These are phyloP conservation scores for Rhododendron vialii DNA, from an alignment of 148 eudicot genomes.

Conservation along the genomic window DNA sequence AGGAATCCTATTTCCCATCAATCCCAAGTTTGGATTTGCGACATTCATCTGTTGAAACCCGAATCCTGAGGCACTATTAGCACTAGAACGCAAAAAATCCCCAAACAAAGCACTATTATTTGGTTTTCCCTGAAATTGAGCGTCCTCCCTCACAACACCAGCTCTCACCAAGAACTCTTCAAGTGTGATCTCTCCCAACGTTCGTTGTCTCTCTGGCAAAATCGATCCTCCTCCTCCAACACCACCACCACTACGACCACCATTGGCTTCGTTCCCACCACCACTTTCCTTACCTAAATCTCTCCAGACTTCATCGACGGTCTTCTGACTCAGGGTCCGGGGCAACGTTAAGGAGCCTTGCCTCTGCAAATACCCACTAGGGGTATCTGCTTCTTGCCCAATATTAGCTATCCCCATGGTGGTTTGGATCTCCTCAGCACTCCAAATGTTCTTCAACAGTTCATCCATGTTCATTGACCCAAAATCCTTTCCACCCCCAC, in stretches of 20 bases:
- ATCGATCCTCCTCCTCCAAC: conserved; percentile 11
- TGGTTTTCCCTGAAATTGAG: conserved; percentile 35
- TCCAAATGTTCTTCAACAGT: conserved; percentile 77
- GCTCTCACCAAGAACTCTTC: conserved; percentile 88
- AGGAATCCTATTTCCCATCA: conserved; percentile 31
- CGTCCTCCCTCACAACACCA: conserved; percentile 76
- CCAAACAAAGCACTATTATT: conserved; percentile 39
- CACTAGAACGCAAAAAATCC: conserved; percentile 27
- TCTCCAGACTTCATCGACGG: conserved; percentile 85
- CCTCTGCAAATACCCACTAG: conserved; percentile 52
- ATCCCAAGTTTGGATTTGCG: conserved; percentile 14
- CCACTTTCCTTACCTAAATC: conserved; percentile 51
- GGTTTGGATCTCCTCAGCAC: conserved; percentile 71
- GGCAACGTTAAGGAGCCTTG: conserved; percentile 75
- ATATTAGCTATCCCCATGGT: conserved; percentile 25
- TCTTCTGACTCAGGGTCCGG: conserved; percentile 72
- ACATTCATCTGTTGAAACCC: conserved; percentile 45
- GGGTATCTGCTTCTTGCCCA: conserved; percentile 26
- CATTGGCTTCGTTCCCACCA: conserved; percentile 30
- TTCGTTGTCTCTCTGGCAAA: conserved; percentile 50
- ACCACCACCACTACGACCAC: background rate
- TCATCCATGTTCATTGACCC: conserved; percentile 99
- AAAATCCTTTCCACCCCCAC: conserved; percentile 74
- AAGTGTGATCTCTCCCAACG: conserved; percentile 78
- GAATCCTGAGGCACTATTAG: conserved; percentile 36